phyloP scores from a whole-genome alignment of 2,329 filamentous ascomycete species.

The Arthrobotrys iridis region DNA sequence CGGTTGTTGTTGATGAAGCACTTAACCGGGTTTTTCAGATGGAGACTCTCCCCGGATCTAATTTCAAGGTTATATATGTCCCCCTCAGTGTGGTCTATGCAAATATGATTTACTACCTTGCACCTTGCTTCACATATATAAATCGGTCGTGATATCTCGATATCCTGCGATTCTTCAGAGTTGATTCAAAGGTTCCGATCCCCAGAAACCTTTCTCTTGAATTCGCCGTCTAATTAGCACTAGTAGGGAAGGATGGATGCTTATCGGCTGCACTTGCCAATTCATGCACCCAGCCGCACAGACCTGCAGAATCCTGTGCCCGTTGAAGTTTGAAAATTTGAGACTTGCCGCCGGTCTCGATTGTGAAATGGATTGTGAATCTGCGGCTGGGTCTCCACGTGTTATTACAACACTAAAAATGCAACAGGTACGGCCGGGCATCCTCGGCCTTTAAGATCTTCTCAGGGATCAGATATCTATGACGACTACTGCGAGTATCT shows the following conservation, averaged over 20 bases:
- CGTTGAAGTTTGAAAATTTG: too few relatives aligned
- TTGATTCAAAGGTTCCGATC: not conserved
- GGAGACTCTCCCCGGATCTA: not conserved
- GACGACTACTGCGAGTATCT: not conserved
- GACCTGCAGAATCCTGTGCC: not conserved
- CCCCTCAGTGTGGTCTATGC: not conserved
- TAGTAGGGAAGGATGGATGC: not conserved
- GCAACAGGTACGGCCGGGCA: conserved; percentile 22
- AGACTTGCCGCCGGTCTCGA: too few relatives aligned
- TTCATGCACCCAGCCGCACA: not conserved
- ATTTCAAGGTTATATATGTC: conserved; percentile 3
- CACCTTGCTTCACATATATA: conserved; percentile 5
- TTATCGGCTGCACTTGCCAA: not conserved
- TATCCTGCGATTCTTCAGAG: not conserved
- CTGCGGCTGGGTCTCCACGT: too few relatives aligned
- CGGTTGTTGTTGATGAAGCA: not conserved
- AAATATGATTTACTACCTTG: not conserved
- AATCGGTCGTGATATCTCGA: too few relatives aligned
- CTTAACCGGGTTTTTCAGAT: conserved; percentile 2
- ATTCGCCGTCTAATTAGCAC: too few relatives aligned
- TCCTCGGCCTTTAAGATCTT: not conserved
- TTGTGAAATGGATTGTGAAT: too few relatives aligned
- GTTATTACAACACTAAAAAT: conserved; percentile 36
- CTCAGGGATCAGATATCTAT: not conserved
- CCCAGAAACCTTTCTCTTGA: not conserved